Evolutionary conservation across 495 filamentous ascomycete species (phyloP).

Genomic region (Penicillium ucsense): DNA sequence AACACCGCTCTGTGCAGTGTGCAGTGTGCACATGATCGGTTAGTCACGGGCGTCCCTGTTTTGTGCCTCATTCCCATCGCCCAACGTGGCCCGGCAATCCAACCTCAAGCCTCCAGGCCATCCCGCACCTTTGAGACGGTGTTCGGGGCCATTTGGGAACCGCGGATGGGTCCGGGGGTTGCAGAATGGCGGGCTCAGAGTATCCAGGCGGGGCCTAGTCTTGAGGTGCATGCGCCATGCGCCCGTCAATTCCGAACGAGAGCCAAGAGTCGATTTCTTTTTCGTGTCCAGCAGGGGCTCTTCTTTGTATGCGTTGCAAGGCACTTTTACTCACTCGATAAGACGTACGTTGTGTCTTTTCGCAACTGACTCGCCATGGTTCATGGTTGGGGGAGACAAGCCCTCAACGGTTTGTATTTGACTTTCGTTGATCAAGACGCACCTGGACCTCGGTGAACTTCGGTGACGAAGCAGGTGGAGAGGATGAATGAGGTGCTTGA

Average conservation of each 20-base stretch:
- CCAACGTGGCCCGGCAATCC: not conserved
- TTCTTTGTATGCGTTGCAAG: no score
- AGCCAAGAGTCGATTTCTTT: not conserved
- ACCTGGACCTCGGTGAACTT: constrained; percentile 15
- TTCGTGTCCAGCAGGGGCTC: not conserved
- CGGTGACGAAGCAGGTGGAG: constrained; percentile 6
- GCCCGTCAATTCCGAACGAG: not conserved
- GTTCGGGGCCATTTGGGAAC: constrained; percentile 1
- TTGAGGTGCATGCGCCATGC: no score
- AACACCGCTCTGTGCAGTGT: no score
- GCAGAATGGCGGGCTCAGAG: not conserved
- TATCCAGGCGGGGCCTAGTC: no score
- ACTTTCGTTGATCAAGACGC: constrained; percentile 4
- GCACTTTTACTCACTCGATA: no score
- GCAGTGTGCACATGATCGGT: not conserved
- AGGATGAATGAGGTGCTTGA: constrained; percentile 1
- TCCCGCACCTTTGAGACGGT: constrained; percentile 8
- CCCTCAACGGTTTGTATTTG: not conserved
- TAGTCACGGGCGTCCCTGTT: constrained; percentile 2
- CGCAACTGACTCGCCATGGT: no score
- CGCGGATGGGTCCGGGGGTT: constrained; percentile 6
- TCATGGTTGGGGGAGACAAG: constrained; percentile 3
- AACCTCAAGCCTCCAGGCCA: constrained; percentile 1
- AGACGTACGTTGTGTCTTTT: no score
- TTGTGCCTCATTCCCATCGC: not conserved